These are phyloP conservation scores for Linderniella brevidens DNA, from an alignment of 257 asterid genomes.

Conservation along the genomic window DNA sequence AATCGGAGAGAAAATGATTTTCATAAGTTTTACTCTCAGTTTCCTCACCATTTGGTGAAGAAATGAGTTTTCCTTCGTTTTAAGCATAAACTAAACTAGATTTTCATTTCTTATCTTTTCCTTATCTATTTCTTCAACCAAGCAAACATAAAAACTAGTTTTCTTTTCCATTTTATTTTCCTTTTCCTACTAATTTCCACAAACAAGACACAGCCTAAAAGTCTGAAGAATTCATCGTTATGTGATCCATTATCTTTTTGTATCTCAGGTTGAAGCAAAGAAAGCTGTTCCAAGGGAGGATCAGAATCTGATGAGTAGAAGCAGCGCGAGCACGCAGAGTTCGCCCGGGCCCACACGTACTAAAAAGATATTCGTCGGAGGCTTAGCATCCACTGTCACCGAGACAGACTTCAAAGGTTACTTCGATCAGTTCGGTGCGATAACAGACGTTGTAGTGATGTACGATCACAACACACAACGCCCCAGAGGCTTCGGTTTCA, in stretches of 20 bases:
- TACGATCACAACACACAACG: constrained; percentile 85
- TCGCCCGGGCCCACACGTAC: constrained; percentile 74
- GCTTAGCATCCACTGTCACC: constrained; percentile 76
- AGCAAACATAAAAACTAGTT: too few species aligned
- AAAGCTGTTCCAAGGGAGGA: constrained; percentile 89
- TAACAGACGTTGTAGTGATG: constrained; percentile 85
- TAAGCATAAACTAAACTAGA: too few species aligned
- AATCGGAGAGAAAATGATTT: too few species aligned
- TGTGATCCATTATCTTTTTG: constrained; percentile 2
- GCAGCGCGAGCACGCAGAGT: constrained; percentile 54
- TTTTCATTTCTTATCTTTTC: too few species aligned
- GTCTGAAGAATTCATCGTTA: background rate
- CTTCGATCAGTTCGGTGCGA: constrained; percentile 77
- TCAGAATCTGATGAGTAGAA: constrained; percentile 46
- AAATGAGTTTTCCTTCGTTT: too few species aligned
- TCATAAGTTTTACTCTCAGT: too few species aligned
- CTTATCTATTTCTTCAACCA: too few species aligned
- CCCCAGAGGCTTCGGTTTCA: constrained; percentile 46
- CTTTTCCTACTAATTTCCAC: too few species aligned
- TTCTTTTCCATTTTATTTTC: too few species aligned
- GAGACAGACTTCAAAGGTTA: constrained; percentile 70
- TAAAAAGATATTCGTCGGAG: constrained; percentile 91
- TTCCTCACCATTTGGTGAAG: too few species aligned
- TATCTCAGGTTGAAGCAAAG: constrained; percentile 71
- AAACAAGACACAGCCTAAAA: too few species aligned